Evolutionary conservation across 768 basidiomycete species (phyloP).

Genomic region (Boletus subcaerulescens): DNA sequence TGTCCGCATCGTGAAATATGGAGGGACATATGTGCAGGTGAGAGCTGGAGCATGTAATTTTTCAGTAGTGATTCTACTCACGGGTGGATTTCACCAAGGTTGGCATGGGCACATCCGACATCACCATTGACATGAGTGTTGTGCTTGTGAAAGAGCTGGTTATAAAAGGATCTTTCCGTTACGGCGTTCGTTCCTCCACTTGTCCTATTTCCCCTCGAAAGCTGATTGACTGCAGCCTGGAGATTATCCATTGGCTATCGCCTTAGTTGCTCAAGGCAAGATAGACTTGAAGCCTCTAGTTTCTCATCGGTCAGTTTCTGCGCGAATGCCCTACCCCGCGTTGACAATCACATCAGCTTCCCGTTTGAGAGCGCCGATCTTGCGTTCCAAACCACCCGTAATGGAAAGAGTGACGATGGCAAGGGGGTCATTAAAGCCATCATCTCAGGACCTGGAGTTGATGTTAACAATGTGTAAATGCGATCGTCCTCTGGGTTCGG

Average conservation of each 20-base stretch:
- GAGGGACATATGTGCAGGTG: slow-evolving; percentile 74
- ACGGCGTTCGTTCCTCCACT: slow-evolving; percentile 49
- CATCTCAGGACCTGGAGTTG: slow-evolving; percentile 75
- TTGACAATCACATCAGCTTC: slow-evolving; percentile 42
- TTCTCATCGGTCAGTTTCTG: slow-evolving; percentile 66
- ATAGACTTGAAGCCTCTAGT: slow-evolving; percentile 87
- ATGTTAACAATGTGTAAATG: slow-evolving; percentile 38
- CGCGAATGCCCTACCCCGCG: not conserved
- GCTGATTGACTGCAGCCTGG: slow-evolving; percentile 52
- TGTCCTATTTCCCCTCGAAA: not conserved
- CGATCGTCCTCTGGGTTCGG: too few species aligned
- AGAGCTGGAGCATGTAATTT: slow-evolving; percentile 3
- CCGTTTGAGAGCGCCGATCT: slow-evolving; percentile 70
- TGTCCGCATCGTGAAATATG: slow-evolving; percentile 68
- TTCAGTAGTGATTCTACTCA: not conserved
- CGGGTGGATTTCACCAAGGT: slow-evolving; percentile 44
- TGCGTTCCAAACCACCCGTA: slow-evolving; percentile 80
- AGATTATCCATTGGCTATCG: slow-evolving; percentile 82
- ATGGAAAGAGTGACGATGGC: slow-evolving; percentile 82
- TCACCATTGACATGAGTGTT: slow-evolving; percentile 67
- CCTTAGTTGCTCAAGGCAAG: slow-evolving; percentile 76
- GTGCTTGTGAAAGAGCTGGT: slow-evolving; percentile 76
- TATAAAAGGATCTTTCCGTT: slow-evolving; percentile 92
- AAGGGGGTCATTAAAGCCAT: slow-evolving; percentile 87
- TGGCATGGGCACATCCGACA: slow-evolving; percentile 80